phyloP scores from a whole-genome alignment of 2,329 filamentous ascomycete genomes.

The Neopestalotiopsis clavispora region DNA sequence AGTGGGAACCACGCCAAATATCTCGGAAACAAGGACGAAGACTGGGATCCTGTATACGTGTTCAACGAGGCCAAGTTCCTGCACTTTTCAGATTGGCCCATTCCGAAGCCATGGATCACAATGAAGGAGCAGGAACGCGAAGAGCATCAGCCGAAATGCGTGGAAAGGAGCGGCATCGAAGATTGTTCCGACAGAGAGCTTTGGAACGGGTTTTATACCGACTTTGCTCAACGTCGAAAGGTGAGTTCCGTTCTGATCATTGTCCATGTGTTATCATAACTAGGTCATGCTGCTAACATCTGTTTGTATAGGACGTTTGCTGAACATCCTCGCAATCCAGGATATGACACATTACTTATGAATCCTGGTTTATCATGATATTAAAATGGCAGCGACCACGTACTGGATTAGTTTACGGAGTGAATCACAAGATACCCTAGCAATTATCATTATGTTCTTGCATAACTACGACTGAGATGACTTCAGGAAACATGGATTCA shows the following conservation, averaged over 20 bases:
- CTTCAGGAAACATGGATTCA: too few species aligned
- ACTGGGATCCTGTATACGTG: conserved; percentile 61
- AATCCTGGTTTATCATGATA: too few species aligned
- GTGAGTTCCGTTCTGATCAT: conserved; percentile 24
- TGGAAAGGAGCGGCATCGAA: conserved; percentile 30
- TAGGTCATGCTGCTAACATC: neutral
- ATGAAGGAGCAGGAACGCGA: conserved; percentile 31
- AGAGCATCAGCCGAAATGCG: conserved; percentile 38
- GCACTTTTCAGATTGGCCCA: conserved; percentile 75
- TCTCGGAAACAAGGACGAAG: conserved; percentile 43
- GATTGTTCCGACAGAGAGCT: conserved; percentile 37
- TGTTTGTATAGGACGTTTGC: conserved; percentile 14
- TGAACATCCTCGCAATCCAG: neutral
- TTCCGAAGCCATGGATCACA: conserved; percentile 62
- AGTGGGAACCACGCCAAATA: conserved; percentile 51
- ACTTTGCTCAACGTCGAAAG: conserved; percentile 35
- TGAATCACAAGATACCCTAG: too few species aligned
- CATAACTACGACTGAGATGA: too few species aligned
- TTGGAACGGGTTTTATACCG: conserved; percentile 41
- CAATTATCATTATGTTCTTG: too few species aligned
- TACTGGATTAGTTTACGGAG: too few species aligned
- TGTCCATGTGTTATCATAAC: too few species aligned
- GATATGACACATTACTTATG: neutral
- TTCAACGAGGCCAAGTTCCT: conserved; percentile 67
- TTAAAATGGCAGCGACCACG: too few species aligned